Conservation (phyloP, 208 protist species). For the Trypanosoma platydactyli region DNA sequence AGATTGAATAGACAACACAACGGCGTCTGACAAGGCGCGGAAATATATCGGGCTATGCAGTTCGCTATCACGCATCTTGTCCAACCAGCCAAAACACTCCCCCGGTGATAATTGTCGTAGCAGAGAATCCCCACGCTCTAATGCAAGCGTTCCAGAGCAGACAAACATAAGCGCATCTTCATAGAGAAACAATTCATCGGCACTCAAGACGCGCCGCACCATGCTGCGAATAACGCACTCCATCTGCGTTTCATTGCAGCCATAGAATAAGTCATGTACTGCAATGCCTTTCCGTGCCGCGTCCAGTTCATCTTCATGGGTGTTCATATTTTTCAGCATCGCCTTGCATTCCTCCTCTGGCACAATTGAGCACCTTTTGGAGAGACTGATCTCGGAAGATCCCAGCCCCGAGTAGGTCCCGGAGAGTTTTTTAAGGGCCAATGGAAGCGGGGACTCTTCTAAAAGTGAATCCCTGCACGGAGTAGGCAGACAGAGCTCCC, state of each 20-base stretch:
- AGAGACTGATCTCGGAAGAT: too few relatives aligned
- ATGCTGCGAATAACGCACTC: conserved; percentile 62
- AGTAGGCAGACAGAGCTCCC: too few relatives aligned
- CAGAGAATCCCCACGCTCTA: conserved; percentile 37
- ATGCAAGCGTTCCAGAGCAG: conserved; percentile 40
- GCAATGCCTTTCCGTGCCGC: conserved; percentile 45
- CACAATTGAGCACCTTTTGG: too few relatives aligned
- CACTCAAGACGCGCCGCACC: conserved; percentile 34
- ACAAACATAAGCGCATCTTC: conserved; percentile 66
- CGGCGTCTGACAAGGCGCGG: conserved; percentile 27
- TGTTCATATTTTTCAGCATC: too few relatives aligned
- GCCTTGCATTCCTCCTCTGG: too few relatives aligned
- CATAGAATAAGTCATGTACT: conserved; percentile 56
- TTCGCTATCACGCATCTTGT: conserved; percentile 59
- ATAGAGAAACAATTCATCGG: conserved; percentile 41
- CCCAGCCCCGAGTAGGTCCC: too few relatives aligned
- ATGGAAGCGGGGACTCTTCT: too few relatives aligned
- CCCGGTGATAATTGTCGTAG: conserved; percentile 19
- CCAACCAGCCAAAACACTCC: conserved; percentile 31
- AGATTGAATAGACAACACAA: conserved; percentile 51
- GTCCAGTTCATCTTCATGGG: conserved; percentile 43
- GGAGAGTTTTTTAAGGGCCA: too few relatives aligned
- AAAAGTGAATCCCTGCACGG: too few relatives aligned
- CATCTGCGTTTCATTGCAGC: conserved; percentile 59
- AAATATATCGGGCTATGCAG: conserved; percentile 41